Conservation (phyloP, 805 yeast genomes). For the Saccharomycopsis vini region DNA sequence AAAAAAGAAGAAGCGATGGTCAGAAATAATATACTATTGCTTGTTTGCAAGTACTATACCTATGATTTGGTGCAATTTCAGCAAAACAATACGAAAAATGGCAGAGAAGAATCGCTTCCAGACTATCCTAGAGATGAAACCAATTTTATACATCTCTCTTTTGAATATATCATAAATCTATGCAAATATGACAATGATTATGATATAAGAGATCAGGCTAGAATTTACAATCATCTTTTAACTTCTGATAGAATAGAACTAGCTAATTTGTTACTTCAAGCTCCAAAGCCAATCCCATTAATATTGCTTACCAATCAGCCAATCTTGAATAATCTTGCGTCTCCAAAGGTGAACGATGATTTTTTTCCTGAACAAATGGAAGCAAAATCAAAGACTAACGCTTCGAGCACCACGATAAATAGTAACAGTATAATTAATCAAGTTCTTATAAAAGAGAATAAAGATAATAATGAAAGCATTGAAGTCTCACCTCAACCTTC, state of each 20-base stretch:
- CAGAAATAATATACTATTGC: constrained; percentile 58
- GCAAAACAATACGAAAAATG: constrained; percentile 19
- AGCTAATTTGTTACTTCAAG: constrained; percentile 64
- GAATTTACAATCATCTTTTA: constrained; percentile 57
- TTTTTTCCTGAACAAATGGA: constrained; percentile 9
- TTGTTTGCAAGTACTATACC: constrained; percentile 66
- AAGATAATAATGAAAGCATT: constrained; percentile 3
- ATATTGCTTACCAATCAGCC: constrained; percentile 18
- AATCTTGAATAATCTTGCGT: constrained; percentile 15
- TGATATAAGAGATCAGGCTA: constrained; percentile 79
- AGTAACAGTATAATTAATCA: not conserved
- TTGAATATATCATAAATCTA: constrained; percentile 47
- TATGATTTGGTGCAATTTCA: constrained; percentile 40
- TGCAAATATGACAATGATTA: constrained; percentile 65
- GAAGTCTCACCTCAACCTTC: constrained; percentile 20
- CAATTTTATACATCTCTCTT: constrained; percentile 13
- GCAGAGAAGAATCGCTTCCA: constrained; percentile 11
- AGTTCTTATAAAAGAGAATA: not conserved
- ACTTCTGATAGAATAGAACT: constrained; percentile 44
- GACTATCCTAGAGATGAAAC: constrained; percentile 12
- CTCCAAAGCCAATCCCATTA: constrained; percentile 61
- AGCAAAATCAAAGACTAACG: no score
- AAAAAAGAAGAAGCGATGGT: constrained; percentile 44
- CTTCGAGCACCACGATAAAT: not conserved
- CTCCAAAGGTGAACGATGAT: constrained; percentile 16